Conservation (phyloP, 176 grass and related monocot genomes). For the Areca catechu region DNA sequence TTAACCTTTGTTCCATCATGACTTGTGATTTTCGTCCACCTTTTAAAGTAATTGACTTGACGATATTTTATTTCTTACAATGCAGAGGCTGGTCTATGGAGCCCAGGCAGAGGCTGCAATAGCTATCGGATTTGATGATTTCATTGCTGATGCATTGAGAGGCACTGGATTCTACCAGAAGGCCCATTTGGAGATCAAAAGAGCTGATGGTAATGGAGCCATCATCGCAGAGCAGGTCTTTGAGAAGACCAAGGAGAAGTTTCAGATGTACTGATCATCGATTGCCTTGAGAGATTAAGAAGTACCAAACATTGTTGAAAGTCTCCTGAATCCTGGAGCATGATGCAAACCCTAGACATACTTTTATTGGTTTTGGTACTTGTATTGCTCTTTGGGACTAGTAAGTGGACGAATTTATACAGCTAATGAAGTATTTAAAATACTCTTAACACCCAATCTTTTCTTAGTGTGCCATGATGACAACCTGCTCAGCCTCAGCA, state of each 20-base stretch:
- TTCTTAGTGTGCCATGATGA: too few relatives aligned
- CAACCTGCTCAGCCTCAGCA: too few relatives aligned
- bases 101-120: slow-evolving; percentile 94
- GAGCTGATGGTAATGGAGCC: slow-evolving; percentile 76
- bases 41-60: too few relatives aligned
- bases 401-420: too few relatives aligned
- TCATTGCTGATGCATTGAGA: slow-evolving; percentile 91
- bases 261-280: slow-evolving; percentile 63
- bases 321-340: too few relatives aligned
- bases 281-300: too few relatives aligned
- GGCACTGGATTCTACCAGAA: slow-evolving; percentile 89
- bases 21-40: slow-evolving; percentile 1
- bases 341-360: too few relatives aligned
- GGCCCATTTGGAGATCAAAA: slow-evolving; percentile 80
- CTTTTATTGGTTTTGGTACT: too few relatives aligned
- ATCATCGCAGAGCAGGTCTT: slow-evolving; percentile 90
- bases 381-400: too few relatives aligned
- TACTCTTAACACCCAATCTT: too few relatives aligned
- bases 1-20: slow-evolving; percentile 2
- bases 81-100: slow-evolving; percentile 89
- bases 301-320: too few relatives aligned
- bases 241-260: slow-evolving; percentile 89
- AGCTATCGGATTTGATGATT: slow-evolving; percentile 92
- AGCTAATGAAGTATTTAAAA: too few relatives aligned
- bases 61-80: slow-evolving; percentile 10